Evolutionary conservation across 345 rosid species (phyloP), one percentile per base, ranked within the genome.

Genomic region (Brassica rapa): DNA sequence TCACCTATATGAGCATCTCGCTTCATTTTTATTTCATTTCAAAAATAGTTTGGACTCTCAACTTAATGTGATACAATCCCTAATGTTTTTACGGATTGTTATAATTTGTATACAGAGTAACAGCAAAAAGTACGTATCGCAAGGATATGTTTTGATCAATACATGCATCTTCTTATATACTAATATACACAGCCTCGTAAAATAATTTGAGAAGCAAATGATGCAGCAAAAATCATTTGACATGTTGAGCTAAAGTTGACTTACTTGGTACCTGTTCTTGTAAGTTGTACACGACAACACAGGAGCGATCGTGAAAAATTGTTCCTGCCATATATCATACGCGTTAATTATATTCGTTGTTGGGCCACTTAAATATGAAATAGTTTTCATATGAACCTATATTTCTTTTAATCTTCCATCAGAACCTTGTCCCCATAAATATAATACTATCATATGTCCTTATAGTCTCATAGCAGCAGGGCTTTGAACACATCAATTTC

Each of bases 61-160:
- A 5, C 19, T n/a, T 49, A 49, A 14, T 49, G 19, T 51, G 7
- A 70, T 51, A 14, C 53, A 21, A 4, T 33, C 75, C 29, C 35
- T 46, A 6, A 21, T 61, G 51, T 30, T 68, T 76, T 27, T 21
- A 12, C 56, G 16, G n/a, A 60, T 4, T 76, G 27, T 33, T 16
- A 53, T 16, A 53, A 6, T 6, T 16, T 51, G 10, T n/a, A 49
- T 49, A 49, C 55, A 49, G 55, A 49, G 55, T 49, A 39, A 43
- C 55, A 49, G 7, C 55, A 49, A 43, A 43, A 49, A 49, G 1
- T 49, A 49, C 35, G 9, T 53, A 53, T 33, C 23, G 55, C 55
- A 39, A 56, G 21, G 57, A 75, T 35, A 41, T 56, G 72, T 30
- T 72, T 61, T 72, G 59, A 71, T 37, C 57, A 14, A 41, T 3